Evolutionary conservation across 768 basidiomycete genomes (phyloP).

Genomic region (Coprinellus aureogranulatus): DNA sequence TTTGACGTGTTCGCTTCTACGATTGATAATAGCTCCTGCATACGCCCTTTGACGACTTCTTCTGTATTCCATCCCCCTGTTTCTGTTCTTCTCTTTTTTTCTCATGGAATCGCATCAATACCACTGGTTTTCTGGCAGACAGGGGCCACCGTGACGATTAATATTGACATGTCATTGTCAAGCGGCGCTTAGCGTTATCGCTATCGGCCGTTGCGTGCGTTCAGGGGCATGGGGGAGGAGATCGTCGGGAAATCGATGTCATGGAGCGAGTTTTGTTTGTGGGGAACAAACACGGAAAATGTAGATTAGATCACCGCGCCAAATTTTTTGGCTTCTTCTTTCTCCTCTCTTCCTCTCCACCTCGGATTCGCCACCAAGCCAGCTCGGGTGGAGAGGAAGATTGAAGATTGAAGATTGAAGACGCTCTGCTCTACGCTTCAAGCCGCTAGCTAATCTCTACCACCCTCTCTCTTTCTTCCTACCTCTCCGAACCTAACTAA

Average conservation of each 20-base stretch:
- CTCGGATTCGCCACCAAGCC: not conserved
- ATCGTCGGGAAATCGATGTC: too few species aligned
- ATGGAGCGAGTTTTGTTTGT: not conserved
- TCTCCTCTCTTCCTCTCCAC: not conserved
- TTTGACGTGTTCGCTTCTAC: too few species aligned
- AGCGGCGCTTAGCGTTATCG: too few species aligned
- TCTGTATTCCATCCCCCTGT: not conserved
- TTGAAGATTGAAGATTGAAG: too few species aligned
- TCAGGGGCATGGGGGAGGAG: too few species aligned
- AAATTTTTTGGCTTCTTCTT: not conserved
- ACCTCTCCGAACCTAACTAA: slow-evolving; percentile 44
- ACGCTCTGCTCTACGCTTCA: too few species aligned
- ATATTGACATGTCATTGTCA: too few species aligned
- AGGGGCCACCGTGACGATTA: too few species aligned
- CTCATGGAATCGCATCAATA: not conserved
- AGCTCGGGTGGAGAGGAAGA: not conserved
- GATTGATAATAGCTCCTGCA: not conserved
- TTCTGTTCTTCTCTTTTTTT: not conserved
- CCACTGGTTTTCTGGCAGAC: not conserved
- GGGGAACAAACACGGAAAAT: not conserved
- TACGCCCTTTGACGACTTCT: not conserved
- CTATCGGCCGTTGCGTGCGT: too few species aligned
- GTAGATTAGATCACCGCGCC: not conserved
- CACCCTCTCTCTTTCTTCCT: slow-evolving; percentile 21
- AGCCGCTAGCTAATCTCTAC: too few species aligned